Conservation (phyloP, 2,329 filamentous ascomycete species). For the Fusarium abutilonis region DNA sequence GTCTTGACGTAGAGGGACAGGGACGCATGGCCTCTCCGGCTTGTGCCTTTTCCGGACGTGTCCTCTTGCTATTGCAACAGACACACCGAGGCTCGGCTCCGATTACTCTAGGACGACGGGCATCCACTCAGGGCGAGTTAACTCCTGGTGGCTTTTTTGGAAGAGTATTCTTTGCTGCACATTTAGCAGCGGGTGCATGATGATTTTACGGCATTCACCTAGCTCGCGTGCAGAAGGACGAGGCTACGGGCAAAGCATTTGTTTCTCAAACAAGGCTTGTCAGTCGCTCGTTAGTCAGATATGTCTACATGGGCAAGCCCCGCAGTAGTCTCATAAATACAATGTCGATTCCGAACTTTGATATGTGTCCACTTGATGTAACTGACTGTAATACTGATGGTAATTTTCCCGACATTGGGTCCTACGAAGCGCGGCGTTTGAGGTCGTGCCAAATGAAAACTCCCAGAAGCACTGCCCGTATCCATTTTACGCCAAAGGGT, state of each 20-base stretch:
- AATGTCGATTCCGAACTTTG: slow-evolving; percentile 41
- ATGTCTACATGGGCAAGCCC: slow-evolving; percentile 45
- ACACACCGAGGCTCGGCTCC: slow-evolving; percentile 48
- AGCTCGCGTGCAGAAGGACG: slow-evolving; percentile 41
- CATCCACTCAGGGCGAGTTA: slow-evolving; percentile 46
- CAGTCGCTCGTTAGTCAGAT: slow-evolving; percentile 49
- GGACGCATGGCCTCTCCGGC: slow-evolving; percentile 47
- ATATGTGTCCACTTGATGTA: slow-evolving; percentile 3
- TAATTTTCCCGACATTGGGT: slow-evolving; percentile 5
- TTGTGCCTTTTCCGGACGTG: slow-evolving; percentile 47
- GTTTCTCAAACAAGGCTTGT: slow-evolving; percentile 46
- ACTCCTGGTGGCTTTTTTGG: slow-evolving; percentile 43
- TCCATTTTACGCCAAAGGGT: background rate
- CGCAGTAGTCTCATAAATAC: slow-evolving; percentile 51
- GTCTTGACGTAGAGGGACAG: slow-evolving; percentile 48
- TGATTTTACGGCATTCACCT: slow-evolving; percentile 24
- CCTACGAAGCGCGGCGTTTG: background rate
- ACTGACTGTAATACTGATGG: slow-evolving; percentile 8
- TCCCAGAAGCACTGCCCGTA: background rate
- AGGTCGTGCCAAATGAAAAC: too few relatives aligned
- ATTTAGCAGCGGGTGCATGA: slow-evolving; percentile 26
- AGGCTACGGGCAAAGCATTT: slow-evolving; percentile 48
- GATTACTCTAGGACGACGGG: slow-evolving; percentile 48
- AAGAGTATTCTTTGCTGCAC: slow-evolving; percentile 43
- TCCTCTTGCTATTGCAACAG: slow-evolving; percentile 34